A percentile compares a stretch with the other conserved stretches of the same genome.
Evolutionary conservation across 192 early-diverging fungal genomes (phyloP).

Genomic region (Gryganskiella cystojenkinii): DNA sequence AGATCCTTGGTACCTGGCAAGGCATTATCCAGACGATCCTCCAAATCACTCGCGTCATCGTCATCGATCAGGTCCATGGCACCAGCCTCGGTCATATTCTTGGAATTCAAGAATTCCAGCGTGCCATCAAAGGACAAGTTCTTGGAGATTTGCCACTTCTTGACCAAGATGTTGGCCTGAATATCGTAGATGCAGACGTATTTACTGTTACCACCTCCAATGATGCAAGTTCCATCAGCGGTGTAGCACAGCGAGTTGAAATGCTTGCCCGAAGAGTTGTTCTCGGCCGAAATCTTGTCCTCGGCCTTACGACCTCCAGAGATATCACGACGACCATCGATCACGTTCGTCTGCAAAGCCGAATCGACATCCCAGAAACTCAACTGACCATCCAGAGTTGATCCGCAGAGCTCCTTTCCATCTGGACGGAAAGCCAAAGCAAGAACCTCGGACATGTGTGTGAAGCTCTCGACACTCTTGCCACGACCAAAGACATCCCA

Average conservation of each 20-base stretch:
- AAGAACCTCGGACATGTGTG: constrained; percentile 87
- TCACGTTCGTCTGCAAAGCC: constrained; percentile 73
- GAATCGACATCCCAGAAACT: constrained; percentile 92
- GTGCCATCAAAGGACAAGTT: constrained; percentile 96
- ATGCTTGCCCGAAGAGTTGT: constrained; percentile 84
- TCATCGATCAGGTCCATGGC: constrained; percentile 85
- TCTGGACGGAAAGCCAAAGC: constrained; percentile 91
- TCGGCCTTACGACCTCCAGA: constrained; percentile 82
- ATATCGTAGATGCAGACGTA: constrained; percentile 97
- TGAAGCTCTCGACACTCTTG: constrained; percentile 79
- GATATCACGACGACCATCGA: constrained; percentile 96
- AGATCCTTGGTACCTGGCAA: constrained; percentile 94
- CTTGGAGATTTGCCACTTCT: constrained; percentile 91
- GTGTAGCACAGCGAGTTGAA: constrained; percentile 97
- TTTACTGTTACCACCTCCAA: constrained; percentile 96
- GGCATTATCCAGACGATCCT: constrained; percentile 81
- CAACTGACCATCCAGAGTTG: constrained; percentile 94
- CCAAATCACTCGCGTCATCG: constrained; percentile 85
- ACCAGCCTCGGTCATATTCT: constrained; percentile 96
- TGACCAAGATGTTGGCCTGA: constrained; percentile 74
- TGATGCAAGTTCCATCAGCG: constrained; percentile 89
- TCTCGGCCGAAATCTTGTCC: constrained; percentile 86
- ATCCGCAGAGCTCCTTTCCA: constrained; percentile 85
- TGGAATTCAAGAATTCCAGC: constrained; percentile 87
- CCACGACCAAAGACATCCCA: constrained; percentile 97